These are phyloP conservation scores for Acanthamoeba lenticulata DNA, from an alignment of 208 protist species.

Conservation along the genomic window DNA sequence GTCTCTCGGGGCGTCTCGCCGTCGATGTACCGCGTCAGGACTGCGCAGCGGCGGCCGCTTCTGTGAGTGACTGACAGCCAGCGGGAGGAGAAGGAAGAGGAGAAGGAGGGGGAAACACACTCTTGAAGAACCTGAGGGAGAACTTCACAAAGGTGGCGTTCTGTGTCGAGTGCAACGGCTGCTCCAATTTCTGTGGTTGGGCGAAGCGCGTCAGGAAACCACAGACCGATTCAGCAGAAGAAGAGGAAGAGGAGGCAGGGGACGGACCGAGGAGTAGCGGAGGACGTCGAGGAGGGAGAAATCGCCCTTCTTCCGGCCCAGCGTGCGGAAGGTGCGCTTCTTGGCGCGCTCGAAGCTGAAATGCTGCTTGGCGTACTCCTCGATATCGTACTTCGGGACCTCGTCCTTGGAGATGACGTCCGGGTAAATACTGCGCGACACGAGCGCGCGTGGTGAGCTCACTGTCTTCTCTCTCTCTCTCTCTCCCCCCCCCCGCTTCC, in stretches of 20 bases:
- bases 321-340: not conserved
- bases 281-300: not conserved
- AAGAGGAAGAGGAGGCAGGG: not conserved
- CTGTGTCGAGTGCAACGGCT: not conserved
- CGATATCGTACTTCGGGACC: not conserved
- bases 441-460: too few relatives aligned
- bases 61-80: not conserved
- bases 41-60: not conserved
- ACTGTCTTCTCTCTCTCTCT: too few relatives aligned
- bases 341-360: not conserved
- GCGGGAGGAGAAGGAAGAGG: not conserved
- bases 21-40: not conserved
- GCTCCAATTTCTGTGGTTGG: not conserved
- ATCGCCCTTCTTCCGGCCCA: not conserved
- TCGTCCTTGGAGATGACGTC: not conserved
- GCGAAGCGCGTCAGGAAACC: not conserved
- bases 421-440: not conserved
- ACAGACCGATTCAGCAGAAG: not conserved
- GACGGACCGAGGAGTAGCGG: not conserved
- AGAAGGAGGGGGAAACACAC: not conserved
- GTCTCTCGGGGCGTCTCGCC: not conserved
- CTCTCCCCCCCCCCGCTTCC: too few relatives aligned
- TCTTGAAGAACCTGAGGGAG: constrained; percentile 23
- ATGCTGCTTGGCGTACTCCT: not conserved
- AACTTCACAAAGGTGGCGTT: not conserved